Percentiles rank a stretch among this genome's conserved stretches.
Evolutionary conservation across 495 filamentous ascomycete genomes (phyloP).

Genomic region (Podospora australis): DNA sequence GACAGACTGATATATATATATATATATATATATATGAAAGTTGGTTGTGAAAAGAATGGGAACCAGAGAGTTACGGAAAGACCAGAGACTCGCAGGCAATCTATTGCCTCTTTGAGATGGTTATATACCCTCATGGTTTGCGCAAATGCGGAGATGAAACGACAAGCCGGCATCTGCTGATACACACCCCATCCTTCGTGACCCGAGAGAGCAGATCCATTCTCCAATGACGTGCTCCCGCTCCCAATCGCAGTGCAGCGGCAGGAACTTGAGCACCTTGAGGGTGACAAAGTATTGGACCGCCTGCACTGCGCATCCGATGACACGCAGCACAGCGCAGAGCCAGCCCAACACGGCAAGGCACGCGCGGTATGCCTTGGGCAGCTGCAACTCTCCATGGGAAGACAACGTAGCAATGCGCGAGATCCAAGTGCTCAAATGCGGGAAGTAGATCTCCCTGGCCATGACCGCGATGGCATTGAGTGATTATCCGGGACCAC

Average conservation of each 20-base stretch:
- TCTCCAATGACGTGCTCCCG: slow-evolving; percentile 24
- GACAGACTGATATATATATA: not conserved
- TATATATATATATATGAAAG: too few relatives aligned
- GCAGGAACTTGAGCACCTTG: slow-evolving; percentile 9
- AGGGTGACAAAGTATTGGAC: slow-evolving; percentile 12
- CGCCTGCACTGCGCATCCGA: slow-evolving; percentile 6
- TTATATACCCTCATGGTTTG: slow-evolving; percentile 23
- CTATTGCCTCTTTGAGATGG: not conserved
- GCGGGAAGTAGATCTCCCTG: slow-evolving; percentile 9
- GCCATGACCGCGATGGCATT: too few relatives aligned
- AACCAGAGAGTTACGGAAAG: not conserved
- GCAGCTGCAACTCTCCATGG: slow-evolving; percentile 2
- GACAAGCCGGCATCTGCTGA: slow-evolving; percentile 3
- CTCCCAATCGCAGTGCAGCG: slow-evolving; percentile 9
- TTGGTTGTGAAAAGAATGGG: not conserved
- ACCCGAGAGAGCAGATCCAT: slow-evolving; percentile 12
- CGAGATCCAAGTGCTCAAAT: slow-evolving; percentile 22
- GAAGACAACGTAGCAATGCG: slow-evolving; percentile 8
- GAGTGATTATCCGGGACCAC: not conserved
- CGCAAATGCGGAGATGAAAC: slow-evolving; percentile 29
- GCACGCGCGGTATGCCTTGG: slow-evolving; percentile 8
- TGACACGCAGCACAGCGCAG: slow-evolving; percentile 25
- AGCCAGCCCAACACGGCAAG: slow-evolving; percentile 10
- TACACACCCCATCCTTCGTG: slow-evolving; percentile 9
- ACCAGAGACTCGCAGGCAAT: not conserved